Percentiles rank a stretch among this genome's conserved stretches.
These are phyloP conservation scores for Microthlaspi erraticum DNA, from an alignment of 345 rosid genomes.

Conservation along the genomic window DNA sequence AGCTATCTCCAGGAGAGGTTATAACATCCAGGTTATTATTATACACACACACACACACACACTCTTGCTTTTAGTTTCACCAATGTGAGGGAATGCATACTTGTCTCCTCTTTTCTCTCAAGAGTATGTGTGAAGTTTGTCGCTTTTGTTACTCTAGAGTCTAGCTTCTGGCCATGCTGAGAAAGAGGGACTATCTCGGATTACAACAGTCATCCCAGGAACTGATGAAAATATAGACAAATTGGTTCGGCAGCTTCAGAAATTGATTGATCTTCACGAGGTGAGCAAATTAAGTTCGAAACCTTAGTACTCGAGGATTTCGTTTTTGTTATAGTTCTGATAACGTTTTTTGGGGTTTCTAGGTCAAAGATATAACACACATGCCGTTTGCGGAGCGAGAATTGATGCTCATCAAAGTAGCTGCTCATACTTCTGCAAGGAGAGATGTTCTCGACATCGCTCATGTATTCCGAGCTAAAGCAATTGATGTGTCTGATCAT, in stretches of 20 bases:
- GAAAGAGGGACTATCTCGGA: conserved; percentile 70
- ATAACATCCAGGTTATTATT: conserved; percentile 65
- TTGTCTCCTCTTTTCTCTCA: conserved; percentile 17
- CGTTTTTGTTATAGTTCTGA: conserved; percentile 14
- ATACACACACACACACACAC: neutral
- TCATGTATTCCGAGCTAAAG: conserved; percentile 64
- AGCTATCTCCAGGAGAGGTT: conserved; percentile 77
- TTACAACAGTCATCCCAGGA: conserved; percentile 77
- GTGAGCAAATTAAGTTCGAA: conserved; percentile 44
- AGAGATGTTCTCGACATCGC: conserved; percentile 79
- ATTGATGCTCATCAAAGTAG: conserved; percentile 71
- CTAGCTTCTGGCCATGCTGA: conserved; percentile 76
- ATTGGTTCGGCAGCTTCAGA: conserved; percentile 71
- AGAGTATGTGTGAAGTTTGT: conserved; percentile 13
- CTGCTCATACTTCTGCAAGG: conserved; percentile 63
- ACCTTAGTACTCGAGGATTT: neutral
- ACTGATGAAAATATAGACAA: conserved; percentile 72
- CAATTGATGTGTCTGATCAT: conserved; percentile 75
- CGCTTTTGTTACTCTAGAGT: conserved; percentile 51
- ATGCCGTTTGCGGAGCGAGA: conserved; percentile 77
- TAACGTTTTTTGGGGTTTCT: conserved; percentile 15
- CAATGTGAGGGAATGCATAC: neutral
- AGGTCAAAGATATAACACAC: conserved; percentile 67
- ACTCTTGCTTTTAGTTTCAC: conserved; percentile 20
- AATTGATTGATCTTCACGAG: conserved; percentile 71